Evolutionary conservation across 108 stramenopile species (phyloP).

Genomic region (Parmales sp.): DNA sequence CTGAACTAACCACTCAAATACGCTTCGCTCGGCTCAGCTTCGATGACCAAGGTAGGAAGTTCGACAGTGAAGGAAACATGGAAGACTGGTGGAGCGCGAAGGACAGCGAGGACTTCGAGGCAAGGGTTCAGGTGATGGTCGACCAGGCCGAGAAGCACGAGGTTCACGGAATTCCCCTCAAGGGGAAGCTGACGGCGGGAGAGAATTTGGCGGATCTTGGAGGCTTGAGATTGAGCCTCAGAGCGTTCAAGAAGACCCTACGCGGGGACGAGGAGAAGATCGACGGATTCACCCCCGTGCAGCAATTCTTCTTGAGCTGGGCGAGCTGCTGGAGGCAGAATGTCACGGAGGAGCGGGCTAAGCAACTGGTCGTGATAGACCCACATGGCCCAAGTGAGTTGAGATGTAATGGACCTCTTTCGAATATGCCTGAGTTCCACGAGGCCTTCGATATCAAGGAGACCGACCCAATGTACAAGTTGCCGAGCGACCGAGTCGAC

Average conservation of each 20-base stretch:
- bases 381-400: constrained; percentile 73
- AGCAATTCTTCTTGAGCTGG: constrained; percentile 64
- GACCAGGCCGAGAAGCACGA: constrained; percentile 55
- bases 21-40: too few species aligned
- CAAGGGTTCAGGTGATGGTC: constrained; percentile 56
- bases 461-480: constrained; percentile 51
- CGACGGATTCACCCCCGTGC: constrained; percentile 57
- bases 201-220: constrained; percentile 48
- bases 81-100: constrained; percentile 72
- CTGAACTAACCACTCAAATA: too few species aligned
- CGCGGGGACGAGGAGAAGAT: constrained; percentile 31
- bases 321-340: constrained; percentile 65
- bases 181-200: constrained; percentile 61
- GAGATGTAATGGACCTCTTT: constrained; percentile 61
- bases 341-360: constrained; percentile 52
- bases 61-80: constrained; percentile 60
- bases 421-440: constrained; percentile 64
- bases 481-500: constrained; percentile 46
- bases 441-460: constrained; percentile 46
- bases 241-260: constrained; percentile 21
- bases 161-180: constrained; percentile 50
- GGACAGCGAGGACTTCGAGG: constrained; percentile 12
- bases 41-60: constrained; percentile 77
- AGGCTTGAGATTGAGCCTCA: constrained; percentile 50
- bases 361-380: constrained; percentile 67